Evolutionary conservation across 352 stramenopile species (phyloP), one percentile per base, ranked within the genome.

Genomic region (Phytopythium mirpurense): DNA sequence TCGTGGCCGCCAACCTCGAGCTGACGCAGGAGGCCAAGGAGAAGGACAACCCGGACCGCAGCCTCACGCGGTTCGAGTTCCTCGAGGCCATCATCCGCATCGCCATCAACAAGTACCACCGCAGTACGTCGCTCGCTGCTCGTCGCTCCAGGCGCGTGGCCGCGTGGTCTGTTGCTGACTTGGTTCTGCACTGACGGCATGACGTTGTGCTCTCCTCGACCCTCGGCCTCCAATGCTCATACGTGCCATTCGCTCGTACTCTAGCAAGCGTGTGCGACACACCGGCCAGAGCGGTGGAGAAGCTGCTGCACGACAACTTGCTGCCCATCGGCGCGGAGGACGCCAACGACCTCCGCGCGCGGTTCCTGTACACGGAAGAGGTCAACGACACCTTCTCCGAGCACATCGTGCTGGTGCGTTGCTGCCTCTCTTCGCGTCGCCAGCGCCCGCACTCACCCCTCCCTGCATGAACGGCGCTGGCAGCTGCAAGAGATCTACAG

Each of bases 21-120:
- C 68, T 90, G 46, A 90, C 79, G 5, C 68, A 84, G 42, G 79
- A 90, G 19, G 79, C 76, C 8, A 90, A 90, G 45, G 77, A 86
- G 54, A 86, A 87, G 38, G 79, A 90, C 63, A 90, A 90, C 46
- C 77, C 79, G 37, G 79, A 90, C 47, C 70, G 79, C 23, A 88
- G 74, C 41, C 73, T 90, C 55, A 90, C 79, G 29, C 64, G 79
- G 3, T 90, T 90, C 51, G 77, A 90, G 63, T 90, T 90, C 54
- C 66, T 90, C 58, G 79, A 90, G 54, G 74, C 69, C 26, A 62
- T 87, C 58, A 83, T 85, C 23, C 77, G 79, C 61, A 90, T 90
- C 43, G 75, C 79, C n/a, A 73, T 81, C 51, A 90, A 87, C 73
- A 90, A 90, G 62, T 90, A 81, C 54, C 72, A 70, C 21, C 67